Base-by-base conservation (phyloP, 495 filamentous ascomycete species). In the Aspergillus taichungensis region DNA sequence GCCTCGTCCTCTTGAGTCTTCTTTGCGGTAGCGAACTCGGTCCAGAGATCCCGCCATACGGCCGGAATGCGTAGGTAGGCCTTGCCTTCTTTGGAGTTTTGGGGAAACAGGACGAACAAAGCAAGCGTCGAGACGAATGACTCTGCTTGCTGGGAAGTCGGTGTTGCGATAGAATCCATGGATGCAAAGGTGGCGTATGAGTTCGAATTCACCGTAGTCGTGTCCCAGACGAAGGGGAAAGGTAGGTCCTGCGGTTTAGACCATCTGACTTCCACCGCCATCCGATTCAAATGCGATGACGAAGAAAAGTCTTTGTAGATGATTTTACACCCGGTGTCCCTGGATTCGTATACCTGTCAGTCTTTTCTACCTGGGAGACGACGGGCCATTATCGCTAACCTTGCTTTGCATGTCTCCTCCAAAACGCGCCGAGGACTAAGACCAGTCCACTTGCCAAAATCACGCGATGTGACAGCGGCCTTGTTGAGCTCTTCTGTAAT, bases 341-440 rank as follows among this genome's bases (percentile, higher is more conserved):
- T 83, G 40, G 5, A 18, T 37, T 7, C 34, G 24, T 30, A 44
- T 36, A 7, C 30, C 13, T 24, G 6, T 40, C 13, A 52, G 37
- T 50, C 43, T 12, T n/a, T 8, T 32, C 36, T 10, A 37, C 18
- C 18, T 2, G 18, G 4, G 4, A 24, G 18, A 24, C 1, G 18
- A 24, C 4, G 18, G 18, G 18, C 18, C 18, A 24, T 1, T 1
- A 24, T 24, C 18, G 2, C 18, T 24, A 24, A 84, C 84, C 85
- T 84, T 46, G 88, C 78, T 52, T 83, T 84, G 59, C 88, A 94
- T 36, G 87, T 78, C 63, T 96, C 92, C 55, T 96, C 88, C 11
- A 98, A 63, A 34, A 86, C 74, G 44, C 81, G 72, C 34, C 78
- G 74, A 13, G 87, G 87, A 50, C 63, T 83, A 10, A 91, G 50